Conservation (phyloP, 192 early-diverging fungal species). For the Coemansia sp. region DNA sequence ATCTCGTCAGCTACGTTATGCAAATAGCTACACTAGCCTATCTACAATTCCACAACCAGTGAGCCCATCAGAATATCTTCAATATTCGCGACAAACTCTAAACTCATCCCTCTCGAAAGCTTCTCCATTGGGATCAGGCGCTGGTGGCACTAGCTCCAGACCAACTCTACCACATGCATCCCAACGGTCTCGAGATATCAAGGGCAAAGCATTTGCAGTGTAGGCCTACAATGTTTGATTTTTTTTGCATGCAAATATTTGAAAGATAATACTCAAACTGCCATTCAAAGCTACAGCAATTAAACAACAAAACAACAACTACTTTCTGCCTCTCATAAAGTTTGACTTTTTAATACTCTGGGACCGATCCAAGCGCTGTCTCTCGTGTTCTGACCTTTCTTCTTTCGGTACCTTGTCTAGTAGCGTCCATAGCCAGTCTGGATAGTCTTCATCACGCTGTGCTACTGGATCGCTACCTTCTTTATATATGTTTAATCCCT, state of each 20-base stretch:
- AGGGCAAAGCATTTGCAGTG: slow-evolving; percentile 43
- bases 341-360: slow-evolving; percentile 67
- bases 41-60: slow-evolving; percentile 39
- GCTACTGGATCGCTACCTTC: slow-evolving; percentile 84
- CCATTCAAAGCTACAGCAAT: not conserved
- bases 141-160: slow-evolving; percentile 7
- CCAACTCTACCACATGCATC: slow-evolving; percentile 1
- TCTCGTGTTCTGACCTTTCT: slow-evolving; percentile 49
- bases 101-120: slow-evolving; percentile 34
- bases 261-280: no score
- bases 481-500: slow-evolving; percentile 83
- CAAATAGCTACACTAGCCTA: slow-evolving; percentile 32
- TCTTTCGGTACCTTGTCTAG: slow-evolving; percentile 54
- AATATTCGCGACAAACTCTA: slow-evolving; percentile 46
- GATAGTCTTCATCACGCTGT: slow-evolving; percentile 81
- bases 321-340: slow-evolving; percentile 78
- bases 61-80: slow-evolving; percentile 46
- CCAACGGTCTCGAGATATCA: slow-evolving; percentile 18
- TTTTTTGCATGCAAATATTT: not conserved
- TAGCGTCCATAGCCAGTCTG: slow-evolving; percentile 91
- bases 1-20: slow-evolving; percentile 25
- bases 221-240: not conserved
- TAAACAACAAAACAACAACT: slow-evolving; percentile 10
- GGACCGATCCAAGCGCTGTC: slow-evolving; percentile 61
- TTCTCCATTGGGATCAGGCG: slow-evolving; percentile 10